A percentile compares a stretch with the other conserved stretches of the same genome.
These are phyloP conservation scores for Fusarium aywerte DNA, from an alignment of 2,329 filamentous ascomycete genomes.

Conservation along the genomic window DNA sequence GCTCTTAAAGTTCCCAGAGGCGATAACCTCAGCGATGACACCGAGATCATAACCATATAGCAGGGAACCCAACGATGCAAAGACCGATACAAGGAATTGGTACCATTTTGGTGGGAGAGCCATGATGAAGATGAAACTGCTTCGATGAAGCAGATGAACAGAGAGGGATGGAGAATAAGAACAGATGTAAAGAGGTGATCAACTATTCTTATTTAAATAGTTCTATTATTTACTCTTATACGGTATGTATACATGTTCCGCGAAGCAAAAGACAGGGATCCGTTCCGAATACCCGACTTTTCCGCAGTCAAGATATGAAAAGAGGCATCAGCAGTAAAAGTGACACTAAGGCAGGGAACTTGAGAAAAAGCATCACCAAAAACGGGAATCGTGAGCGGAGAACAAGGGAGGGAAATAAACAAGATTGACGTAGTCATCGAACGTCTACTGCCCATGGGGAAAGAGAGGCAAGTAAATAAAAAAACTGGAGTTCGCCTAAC, in stretches of 20 bases:
- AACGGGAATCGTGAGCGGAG: neutral
- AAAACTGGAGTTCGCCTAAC: constrained; percentile 13
- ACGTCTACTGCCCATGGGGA: neutral
- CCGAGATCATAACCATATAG: constrained; percentile 31
- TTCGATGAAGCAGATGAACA: neutral
- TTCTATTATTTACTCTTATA: neutral
- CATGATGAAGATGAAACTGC: constrained; percentile 45
- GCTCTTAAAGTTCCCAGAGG: constrained; percentile 18
- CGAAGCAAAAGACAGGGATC: neutral
- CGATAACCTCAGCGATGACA: constrained; percentile 30
- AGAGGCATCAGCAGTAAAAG: neutral
- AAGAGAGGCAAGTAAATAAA: too few relatives aligned
- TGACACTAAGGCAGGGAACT: neutral
- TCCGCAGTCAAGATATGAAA: neutral
- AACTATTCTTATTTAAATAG: constrained; percentile 18
- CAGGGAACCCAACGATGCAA: constrained; percentile 26
- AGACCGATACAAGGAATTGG: constrained; percentile 58
- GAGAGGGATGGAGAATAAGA: neutral
- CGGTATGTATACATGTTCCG: neutral
- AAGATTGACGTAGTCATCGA: constrained; percentile 1
- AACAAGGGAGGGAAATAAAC: neutral
- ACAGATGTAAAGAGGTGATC: neutral
- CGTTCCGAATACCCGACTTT: constrained; percentile 10
- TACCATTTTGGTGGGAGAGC: constrained; percentile 59
- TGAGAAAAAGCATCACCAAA: neutral